Percentiles rank a stretch among this genome's conserved stretches.
phyloP scores from a whole-genome alignment of 371 early-diverging fungal genomes.

The Mucor piriformis region DNA sequence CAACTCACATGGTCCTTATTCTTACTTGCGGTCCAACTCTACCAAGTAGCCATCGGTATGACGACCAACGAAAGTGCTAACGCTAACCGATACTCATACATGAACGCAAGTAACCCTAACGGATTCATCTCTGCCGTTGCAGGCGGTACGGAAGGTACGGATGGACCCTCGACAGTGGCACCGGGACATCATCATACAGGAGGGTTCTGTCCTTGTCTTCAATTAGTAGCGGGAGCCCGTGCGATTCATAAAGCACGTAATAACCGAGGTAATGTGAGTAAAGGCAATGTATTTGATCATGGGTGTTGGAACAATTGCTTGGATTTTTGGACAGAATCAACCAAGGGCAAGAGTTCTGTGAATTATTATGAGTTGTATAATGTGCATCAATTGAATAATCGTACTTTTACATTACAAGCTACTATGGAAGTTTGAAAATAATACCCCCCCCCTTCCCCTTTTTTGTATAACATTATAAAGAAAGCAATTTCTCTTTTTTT shows the following conservation, averaged over 20 bases:
- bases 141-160: slow-evolving; percentile 43
- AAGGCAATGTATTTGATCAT: slow-evolving; percentile 67
- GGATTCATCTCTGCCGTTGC: slow-evolving; percentile 31
- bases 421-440: slow-evolving; percentile 19
- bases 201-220: slow-evolving; percentile 47
- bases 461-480: background rate
- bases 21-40: slow-evolving; percentile 74
- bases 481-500: background rate
- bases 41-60: slow-evolving; percentile 74
- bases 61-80: slow-evolving; percentile 94
- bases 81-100: slow-evolving; percentile 56
- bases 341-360: slow-evolving; percentile 53
- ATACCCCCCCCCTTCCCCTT: background rate
- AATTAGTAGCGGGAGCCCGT: slow-evolving; percentile 50
- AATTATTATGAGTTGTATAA: slow-evolving; percentile 67
- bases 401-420: slow-evolving; percentile 3
- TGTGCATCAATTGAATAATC: slow-evolving; percentile 27
- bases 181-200: slow-evolving; percentile 10
- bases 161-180: slow-evolving; percentile 32
- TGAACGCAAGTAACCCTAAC: slow-evolving; percentile 41
- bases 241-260: slow-evolving; percentile 43
- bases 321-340: slow-evolving; percentile 78
- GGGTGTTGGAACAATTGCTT: slow-evolving; percentile 77
- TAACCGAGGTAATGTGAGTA: slow-evolving; percentile 12
- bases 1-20: slow-evolving; percentile 84